Base-by-base conservation (phyloP, 192 early-diverging fungal species). In the Coemansia aciculifera region DNA sequence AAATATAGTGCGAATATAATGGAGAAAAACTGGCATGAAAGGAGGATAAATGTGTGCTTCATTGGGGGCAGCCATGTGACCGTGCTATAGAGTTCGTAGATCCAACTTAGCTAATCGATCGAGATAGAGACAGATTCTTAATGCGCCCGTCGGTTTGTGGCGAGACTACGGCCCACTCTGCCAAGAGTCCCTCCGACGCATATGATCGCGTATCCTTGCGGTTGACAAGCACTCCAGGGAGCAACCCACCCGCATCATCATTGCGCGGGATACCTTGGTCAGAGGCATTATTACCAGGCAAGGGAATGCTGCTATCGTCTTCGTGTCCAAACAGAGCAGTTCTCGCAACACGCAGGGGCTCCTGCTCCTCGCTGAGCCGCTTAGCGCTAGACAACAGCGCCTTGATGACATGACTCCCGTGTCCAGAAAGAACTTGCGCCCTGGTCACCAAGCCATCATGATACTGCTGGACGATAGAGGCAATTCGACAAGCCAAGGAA, bases 101-200 rank as follows among this genome's bases (percentile, higher is more conserved):
- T 21, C 17, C 34, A 36, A 5, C n/a, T 27, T 54, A 54, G 51
- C 12, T 54, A 12, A n/a, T 29, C 27, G 10, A 54, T 54, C 24
- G 9, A 54, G 23, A 2, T 31, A 54, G 49, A 15, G 70, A 56
- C 15, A 67, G 39, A 44, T 72, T 78, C 12, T 29, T 63, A 21
- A 89, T 89, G 32, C 88, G 80, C 27, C 84, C 88, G 34, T 87
- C 87, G 21, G 83, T 66, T 15, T 67, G 51, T 5, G 88, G 88
- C 31, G 79, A 72, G 17, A 89, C 77, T 52, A 82, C 85, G 10
- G 86, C 86, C 87, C 87, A 89, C 51, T 68, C 68, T n/a, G 80
- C 75, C 6, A 88, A 21, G 67, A 86, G 75, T 1, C 79, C 71
- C 32, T 81, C 78, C 0, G 73, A 75, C 0, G 63, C 66, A n/a